Conservation (phyloP, 2,329 filamentous ascomycete species). For the Penicillium sp. region DNA sequence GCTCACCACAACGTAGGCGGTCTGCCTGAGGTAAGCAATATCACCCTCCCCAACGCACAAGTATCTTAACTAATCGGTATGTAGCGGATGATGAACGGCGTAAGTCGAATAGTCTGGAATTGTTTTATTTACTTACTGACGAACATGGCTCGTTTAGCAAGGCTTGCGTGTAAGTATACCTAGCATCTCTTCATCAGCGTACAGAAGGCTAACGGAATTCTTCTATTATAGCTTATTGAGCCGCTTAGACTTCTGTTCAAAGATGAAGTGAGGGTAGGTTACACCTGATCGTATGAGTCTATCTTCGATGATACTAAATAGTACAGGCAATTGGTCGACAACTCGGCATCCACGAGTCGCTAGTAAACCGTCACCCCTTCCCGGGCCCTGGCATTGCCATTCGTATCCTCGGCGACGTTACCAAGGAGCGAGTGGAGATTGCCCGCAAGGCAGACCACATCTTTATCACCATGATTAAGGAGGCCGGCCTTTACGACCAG, state of each 20-base stretch:
- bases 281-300: not conserved
- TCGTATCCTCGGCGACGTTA: conserved; percentile 80
- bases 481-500: conserved; percentile 50
- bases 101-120: conserved; percentile 25
- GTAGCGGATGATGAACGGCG: conserved; percentile 51
- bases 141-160: conserved; percentile 12
- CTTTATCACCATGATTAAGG: conserved; percentile 47
- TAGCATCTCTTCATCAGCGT: not conserved
- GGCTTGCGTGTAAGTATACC: conserved; percentile 15
- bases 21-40: conserved; percentile 39
- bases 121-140: conserved; percentile 5
- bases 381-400: conserved; percentile 67
- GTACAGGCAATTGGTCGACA: conserved; percentile 58
- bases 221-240: conserved; percentile 58
- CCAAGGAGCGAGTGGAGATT: conserved; percentile 72
- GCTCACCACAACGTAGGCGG: conserved; percentile 65
- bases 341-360: conserved; percentile 68
- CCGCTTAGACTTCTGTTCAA: conserved; percentile 79
- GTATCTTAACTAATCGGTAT: conserved; percentile 10
- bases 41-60: not conserved
- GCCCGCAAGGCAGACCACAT: conserved; percentile 52
- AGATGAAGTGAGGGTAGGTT: conserved; percentile 65
- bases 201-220: conserved; percentile 1
- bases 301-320: conserved; percentile 5
- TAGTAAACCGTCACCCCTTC: conserved; percentile 74